Percentiles rank a stretch among this genome's conserved stretches.
Conservation (phyloP, 805 yeast genomes). For the Metschnikowia lochheadii region DNA sequence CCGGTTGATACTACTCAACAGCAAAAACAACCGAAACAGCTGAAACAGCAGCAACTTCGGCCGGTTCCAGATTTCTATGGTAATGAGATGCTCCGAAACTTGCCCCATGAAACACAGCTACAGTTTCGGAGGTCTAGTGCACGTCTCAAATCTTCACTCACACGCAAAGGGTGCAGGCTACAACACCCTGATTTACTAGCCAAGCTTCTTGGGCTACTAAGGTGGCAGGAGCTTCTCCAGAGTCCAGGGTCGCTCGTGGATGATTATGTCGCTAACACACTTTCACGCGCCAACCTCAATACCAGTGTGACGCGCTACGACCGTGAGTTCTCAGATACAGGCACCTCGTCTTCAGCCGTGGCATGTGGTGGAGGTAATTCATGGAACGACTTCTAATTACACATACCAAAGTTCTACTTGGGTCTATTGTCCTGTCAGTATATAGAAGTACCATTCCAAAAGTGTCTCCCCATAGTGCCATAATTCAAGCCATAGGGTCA, state of each 20-base stretch:
- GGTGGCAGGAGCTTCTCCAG: constrained; percentile 15
- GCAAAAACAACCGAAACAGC: not conserved
- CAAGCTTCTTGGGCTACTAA: constrained; percentile 12
- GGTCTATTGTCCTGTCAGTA: not conserved
- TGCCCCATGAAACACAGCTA: constrained; percentile 13
- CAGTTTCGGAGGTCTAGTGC: constrained; percentile 14
- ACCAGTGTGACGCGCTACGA: constrained; percentile 1
- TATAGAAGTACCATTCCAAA: not conserved
- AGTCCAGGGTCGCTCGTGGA: constrained; percentile 17
- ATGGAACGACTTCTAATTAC: constrained; percentile 14
- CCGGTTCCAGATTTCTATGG: constrained; percentile 17
- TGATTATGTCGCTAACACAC: constrained; percentile 17
- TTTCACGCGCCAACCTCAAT: constrained; percentile 14
- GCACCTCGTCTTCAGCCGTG: constrained; percentile 17
- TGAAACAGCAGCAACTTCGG: constrained; percentile 2
- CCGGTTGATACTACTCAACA: constrained; percentile 9
- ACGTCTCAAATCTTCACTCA: constrained; percentile 11
- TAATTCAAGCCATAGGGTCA: too few relatives aligned
- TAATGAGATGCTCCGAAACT: constrained; percentile 12
- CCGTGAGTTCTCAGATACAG: constrained; percentile 18
- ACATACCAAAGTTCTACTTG: not conserved
- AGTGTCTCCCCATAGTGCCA: too few relatives aligned
- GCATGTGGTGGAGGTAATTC: constrained; percentile 17
- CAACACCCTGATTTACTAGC: constrained; percentile 12
- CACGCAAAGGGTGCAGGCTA: constrained; percentile 9